A percentile compares a stretch with the other conserved stretches of the same genome.
These are phyloP conservation scores for Aspergillus phoenicis DNA, from an alignment of 2,329 filamentous ascomycete genomes.

Conservation along the genomic window DNA sequence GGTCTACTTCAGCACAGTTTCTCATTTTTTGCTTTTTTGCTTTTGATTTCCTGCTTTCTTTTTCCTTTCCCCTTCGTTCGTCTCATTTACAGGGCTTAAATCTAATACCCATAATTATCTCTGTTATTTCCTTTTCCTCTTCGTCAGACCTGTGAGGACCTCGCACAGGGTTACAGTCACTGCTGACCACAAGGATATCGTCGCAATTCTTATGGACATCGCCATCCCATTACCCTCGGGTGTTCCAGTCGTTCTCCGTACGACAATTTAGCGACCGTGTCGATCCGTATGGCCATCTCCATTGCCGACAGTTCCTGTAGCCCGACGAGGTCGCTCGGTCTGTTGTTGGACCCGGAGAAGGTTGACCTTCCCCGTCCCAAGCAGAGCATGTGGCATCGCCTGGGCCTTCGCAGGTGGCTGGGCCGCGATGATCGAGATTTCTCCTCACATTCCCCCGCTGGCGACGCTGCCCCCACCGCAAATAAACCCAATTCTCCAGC, in stretches of 20 bases:
- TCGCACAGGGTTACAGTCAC: slow-evolving; percentile 8
- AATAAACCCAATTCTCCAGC: slow-evolving; percentile 17
- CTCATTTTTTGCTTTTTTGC: neutral
- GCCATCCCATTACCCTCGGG: slow-evolving; percentile 33
- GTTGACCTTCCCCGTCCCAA: slow-evolving; percentile 35
- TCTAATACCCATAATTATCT: slow-evolving; percentile 3
- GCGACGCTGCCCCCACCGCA: slow-evolving; percentile 17
- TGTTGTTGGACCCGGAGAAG: slow-evolving; percentile 40
- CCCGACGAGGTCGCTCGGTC: slow-evolving; percentile 38
- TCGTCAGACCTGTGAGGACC: slow-evolving; percentile 9
- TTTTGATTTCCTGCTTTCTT: slow-evolving; percentile 4
- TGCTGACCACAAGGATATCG: slow-evolving; percentile 14
- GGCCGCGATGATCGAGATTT: slow-evolving; percentile 43
- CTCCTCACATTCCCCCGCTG: slow-evolving; percentile 28
- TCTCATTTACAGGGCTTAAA: slow-evolving; percentile 1
- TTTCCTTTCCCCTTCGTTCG: slow-evolving; percentile 9
- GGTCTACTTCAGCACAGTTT: slow-evolving; percentile 8
- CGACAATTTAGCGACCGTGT: slow-evolving; percentile 30
- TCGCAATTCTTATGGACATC: slow-evolving; percentile 43
- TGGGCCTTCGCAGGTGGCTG: slow-evolving; percentile 47
- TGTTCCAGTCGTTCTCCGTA: slow-evolving; percentile 39
- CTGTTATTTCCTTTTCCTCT: slow-evolving; percentile 11
- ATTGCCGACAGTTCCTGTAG: slow-evolving; percentile 43
- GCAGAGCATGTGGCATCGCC: slow-evolving; percentile 51
- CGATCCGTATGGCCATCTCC: slow-evolving; percentile 46